Evolutionary conservation across 2,329 filamentous ascomycete genomes (phyloP).

Genomic region (Pestalotiopsis sp.): DNA sequence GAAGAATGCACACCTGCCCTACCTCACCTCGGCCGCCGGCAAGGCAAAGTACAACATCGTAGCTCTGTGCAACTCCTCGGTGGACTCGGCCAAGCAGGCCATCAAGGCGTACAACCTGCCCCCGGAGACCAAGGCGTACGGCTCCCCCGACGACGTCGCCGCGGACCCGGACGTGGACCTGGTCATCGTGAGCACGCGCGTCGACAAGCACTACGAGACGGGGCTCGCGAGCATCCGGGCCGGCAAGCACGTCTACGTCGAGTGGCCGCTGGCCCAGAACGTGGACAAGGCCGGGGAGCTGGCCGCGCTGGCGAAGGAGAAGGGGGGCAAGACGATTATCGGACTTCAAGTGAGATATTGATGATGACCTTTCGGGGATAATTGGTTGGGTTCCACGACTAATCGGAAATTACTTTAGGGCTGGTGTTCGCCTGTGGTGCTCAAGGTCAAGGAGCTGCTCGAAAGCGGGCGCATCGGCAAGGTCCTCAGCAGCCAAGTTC

Average conservation of each 20-base stretch:
- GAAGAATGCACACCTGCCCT: constrained; percentile 55
- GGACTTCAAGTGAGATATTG: constrained; percentile 32
- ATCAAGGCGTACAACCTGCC: constrained; percentile 42
- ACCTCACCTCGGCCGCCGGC: constrained; percentile 47
- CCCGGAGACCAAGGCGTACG: constrained; percentile 45
- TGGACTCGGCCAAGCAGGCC: constrained; percentile 40
- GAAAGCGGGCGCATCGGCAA: constrained; percentile 46
- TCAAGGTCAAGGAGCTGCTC: constrained; percentile 44
- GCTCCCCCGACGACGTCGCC: constrained; percentile 45
- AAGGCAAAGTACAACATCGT: constrained; percentile 45
- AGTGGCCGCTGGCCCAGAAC: constrained; percentile 56
- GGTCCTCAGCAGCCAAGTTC: constrained; percentile 48
- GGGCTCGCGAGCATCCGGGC: constrained; percentile 45
- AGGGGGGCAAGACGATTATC: constrained; percentile 40
- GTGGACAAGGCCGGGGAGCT: constrained; percentile 40
- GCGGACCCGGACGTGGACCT: constrained; percentile 50
- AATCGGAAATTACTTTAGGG: constrained; percentile 15
- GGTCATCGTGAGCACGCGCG: constrained; percentile 52
- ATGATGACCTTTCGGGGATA: background rate
- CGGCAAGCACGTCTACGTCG: constrained; percentile 53
- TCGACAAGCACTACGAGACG: constrained; percentile 49
- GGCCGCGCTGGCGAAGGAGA: constrained; percentile 25
- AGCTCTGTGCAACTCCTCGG: constrained; percentile 50
- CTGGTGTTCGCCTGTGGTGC: constrained; percentile 39
- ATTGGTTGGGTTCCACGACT: background rate